Evolutionary conservation across 140 eudicot genomes (phyloP).

Genomic region (Ambrosia hybrid): DNA sequence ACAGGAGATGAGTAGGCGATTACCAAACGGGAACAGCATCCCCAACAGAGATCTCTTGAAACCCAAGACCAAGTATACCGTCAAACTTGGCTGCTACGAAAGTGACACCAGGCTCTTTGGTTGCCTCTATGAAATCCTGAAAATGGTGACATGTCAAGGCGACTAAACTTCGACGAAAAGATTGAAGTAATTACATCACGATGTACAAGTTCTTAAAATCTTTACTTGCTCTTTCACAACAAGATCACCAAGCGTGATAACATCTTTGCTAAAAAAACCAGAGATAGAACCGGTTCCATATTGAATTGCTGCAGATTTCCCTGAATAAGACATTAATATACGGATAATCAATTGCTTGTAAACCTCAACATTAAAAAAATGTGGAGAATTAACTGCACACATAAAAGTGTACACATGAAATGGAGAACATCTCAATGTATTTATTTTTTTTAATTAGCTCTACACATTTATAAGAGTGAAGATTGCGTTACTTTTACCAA

Average conservation of each 20-base stretch:
- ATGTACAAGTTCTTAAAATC: background rate
- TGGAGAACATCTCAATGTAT: no score
- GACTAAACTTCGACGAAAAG: background rate
- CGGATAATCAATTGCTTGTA: background rate
- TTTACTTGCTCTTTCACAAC: constrained; percentile 70
- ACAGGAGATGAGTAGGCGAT: constrained; percentile 19
- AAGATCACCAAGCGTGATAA: constrained; percentile 63
- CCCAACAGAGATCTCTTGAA: constrained; percentile 90
- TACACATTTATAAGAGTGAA: background rate
- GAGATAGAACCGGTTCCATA: constrained; percentile 93
- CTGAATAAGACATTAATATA: constrained; percentile 33
- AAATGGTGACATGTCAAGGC: constrained; percentile 15
- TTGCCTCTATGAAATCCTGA: constrained; percentile 91
- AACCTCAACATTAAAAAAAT: background rate
- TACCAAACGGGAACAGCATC: constrained; percentile 88
- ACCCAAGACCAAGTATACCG: constrained; percentile 96
- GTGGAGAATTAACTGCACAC: no score
- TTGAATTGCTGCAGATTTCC: constrained; percentile 82
- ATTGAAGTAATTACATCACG: constrained; percentile 1
- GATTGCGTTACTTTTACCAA: no score
- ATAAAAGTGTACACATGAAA: no score
- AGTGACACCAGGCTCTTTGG: constrained; percentile 83
- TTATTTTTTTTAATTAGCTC: background rate
- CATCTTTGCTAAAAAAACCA: constrained; percentile 84
- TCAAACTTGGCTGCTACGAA: constrained; percentile 90